A percentile compares a stretch with the other conserved stretches of the same genome.
These are phyloP conservation scores for Phanerochaete sordida DNA, from an alignment of 768 basidiomycete genomes.

Conservation along the genomic window DNA sequence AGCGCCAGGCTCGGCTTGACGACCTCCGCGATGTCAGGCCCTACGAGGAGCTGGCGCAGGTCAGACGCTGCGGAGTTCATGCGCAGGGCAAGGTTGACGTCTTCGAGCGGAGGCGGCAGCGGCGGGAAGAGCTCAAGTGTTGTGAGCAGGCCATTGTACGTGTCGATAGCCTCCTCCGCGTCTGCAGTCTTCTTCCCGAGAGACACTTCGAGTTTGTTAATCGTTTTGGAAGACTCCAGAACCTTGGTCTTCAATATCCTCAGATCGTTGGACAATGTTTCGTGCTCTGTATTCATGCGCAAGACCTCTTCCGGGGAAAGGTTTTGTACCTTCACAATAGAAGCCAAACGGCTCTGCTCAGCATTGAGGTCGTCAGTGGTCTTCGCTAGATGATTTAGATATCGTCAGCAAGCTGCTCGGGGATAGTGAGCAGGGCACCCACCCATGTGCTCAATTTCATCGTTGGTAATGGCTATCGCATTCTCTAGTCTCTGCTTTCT, in stretches of 20 bases:
- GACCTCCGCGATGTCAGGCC: conserved; percentile 65
- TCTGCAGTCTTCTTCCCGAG: conserved; percentile 75
- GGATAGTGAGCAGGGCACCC: conserved; percentile 17
- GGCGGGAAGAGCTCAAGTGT: conserved; percentile 76
- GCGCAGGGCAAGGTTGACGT: conserved; percentile 76
- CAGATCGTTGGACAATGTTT: conserved; percentile 66
- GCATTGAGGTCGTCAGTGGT: conserved; percentile 47
- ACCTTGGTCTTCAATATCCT: conserved; percentile 78
- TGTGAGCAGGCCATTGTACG: conserved; percentile 73
- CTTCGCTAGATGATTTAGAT: neutral
- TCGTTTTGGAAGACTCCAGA: conserved; percentile 63
- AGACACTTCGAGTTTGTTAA: conserved; percentile 81
- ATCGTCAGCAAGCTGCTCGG: neutral
- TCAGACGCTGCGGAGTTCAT: conserved; percentile 76
- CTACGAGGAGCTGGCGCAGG: conserved; percentile 62
- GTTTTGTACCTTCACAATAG: conserved; percentile 81
- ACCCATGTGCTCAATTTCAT: conserved; percentile 58
- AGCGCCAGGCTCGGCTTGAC: conserved; percentile 75
- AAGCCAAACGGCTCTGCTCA: conserved; percentile 60
- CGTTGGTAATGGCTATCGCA: conserved; percentile 63
- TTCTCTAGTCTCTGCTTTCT: conserved; percentile 67
- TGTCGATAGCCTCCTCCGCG: conserved; percentile 78
- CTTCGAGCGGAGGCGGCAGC: conserved; percentile 64
- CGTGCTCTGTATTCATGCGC: conserved; percentile 89
- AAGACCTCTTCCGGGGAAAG: conserved; percentile 87